A percentile compares a stretch with the other conserved stretches of the same genome.
phyloP scores from a whole-genome alignment of 2,329 filamentous ascomycete genomes.

The Fusarium euwallaceae region DNA sequence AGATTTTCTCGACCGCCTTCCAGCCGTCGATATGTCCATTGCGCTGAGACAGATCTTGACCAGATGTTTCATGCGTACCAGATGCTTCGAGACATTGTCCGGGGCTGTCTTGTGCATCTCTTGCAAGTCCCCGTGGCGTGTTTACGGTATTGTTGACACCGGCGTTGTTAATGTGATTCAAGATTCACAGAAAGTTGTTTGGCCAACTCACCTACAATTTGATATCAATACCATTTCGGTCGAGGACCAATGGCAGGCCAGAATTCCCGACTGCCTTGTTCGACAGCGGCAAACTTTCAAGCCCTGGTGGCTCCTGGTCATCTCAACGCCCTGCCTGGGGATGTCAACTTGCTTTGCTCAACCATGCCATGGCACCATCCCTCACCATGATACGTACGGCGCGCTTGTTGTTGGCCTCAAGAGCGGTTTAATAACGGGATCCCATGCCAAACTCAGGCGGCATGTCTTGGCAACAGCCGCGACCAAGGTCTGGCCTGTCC shows the following conservation, averaged over 20 bases:
- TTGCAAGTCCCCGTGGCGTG: background rate
- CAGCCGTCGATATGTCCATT: conserved; percentile 2
- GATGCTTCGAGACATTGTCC: conserved; percentile 3
- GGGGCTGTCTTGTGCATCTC: background rate
- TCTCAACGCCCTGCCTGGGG: conserved; percentile 1
- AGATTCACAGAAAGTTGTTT: background rate
- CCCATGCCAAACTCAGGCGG: conserved; percentile 24
- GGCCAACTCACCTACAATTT: background rate
- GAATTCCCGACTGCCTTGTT: conserved; percentile 9
- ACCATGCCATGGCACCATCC: conserved; percentile 27
- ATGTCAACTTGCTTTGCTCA: conserved; percentile 29
- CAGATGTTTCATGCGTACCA: conserved; percentile 11
- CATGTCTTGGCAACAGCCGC: conserved; percentile 37
- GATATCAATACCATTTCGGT: conserved; percentile 6
- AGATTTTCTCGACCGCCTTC: conserved; percentile 21
- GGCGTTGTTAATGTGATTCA: background rate
- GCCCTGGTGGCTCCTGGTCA: background rate
- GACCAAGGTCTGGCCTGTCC: conserved; percentile 31
- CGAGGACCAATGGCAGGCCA: conserved; percentile 9
- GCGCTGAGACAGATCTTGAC: conserved; percentile 19
- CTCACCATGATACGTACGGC: conserved; percentile 2
- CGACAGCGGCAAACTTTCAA: conserved; percentile 4
- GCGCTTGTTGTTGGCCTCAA: conserved; percentile 18
- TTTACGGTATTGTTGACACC: conserved; percentile 11
- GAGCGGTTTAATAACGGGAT: conserved; percentile 27